Base-by-base conservation (phyloP, 225 moss, liverwort and hornwort genomes). In the Marchantia polymorpha region DNA sequence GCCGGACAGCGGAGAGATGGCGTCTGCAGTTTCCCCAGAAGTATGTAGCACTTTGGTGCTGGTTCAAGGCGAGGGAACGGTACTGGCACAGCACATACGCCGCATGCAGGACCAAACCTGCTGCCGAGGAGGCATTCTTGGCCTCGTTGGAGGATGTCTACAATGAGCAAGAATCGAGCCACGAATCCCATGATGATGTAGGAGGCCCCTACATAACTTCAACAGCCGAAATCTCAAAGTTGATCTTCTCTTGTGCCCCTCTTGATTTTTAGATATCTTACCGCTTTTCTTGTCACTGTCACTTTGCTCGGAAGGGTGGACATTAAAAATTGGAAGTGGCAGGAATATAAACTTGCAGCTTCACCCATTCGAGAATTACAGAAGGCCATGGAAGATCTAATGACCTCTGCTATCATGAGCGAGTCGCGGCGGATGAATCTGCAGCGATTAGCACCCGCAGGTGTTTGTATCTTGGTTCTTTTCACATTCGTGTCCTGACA, bases 41-140 rank as follows among this genome's bases (percentile, higher is more conserved):
- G 7, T 68, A 64, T 0, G 15, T 30, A 25, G 16, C 4, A 6
- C 85, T 85, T 61, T 67, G 69, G 46, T 27, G 64, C 52, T 85
- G 82, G 85, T 82, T 82, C 72, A 64, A 67, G 12, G 73, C 64
- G 7, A 80, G 60, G 52, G 82, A 79, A 29, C 39, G 75, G 46
- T 85, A 70, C 49, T 55, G 76, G 77, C 25, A 64, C 31, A 64
- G 80, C 46, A 77, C 72, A 25, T 17, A 39, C 73, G 46, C 59
- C 58, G 27, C 47, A 69, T 65, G 77, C 72, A 82, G 78, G 58
- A 71, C 49, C 60, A 12, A 60, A 65, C 58, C 52, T 68, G 80
- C 53, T 73, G 77, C 80, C 26, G 73, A 82, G 52, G 65, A 85
- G 59, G 17, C 67, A 15, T 85, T 82, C 73, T 76, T 85, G 39